Conservation (phyloP, 2,329 filamentous ascomycete species). For the Malbranchea cinnamomea region DNA sequence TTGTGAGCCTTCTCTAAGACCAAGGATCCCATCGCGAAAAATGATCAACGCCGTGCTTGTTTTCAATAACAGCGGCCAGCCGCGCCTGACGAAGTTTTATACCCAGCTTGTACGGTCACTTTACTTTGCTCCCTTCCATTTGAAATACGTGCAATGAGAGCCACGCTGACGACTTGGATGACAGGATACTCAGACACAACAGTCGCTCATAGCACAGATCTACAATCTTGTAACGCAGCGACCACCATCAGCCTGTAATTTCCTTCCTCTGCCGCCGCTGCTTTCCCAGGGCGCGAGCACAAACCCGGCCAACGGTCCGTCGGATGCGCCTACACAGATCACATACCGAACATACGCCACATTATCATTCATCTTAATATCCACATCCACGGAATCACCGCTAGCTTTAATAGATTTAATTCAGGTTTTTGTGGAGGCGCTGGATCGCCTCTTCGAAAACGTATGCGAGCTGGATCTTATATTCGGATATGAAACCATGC, state of each 20-base stretch:
- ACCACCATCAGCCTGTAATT: slow-evolving; percentile 87
- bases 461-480: slow-evolving; percentile 97
- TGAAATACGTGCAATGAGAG: background rate
- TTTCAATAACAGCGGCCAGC: slow-evolving; percentile 97
- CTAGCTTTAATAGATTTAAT: slow-evolving; percentile 92
- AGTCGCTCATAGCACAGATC: slow-evolving; percentile 92
- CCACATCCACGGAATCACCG: slow-evolving; percentile 87
- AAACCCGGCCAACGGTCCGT: slow-evolving; percentile 42
- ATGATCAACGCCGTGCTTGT: slow-evolving; percentile 99
- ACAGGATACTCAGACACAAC: slow-evolving; percentile 92
- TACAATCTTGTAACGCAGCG: slow-evolving; percentile 90
- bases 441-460: slow-evolving; percentile 93
- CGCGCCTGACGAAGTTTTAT: slow-evolving; percentile 95
- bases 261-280: slow-evolving; percentile 64
- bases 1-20: too few species aligned
- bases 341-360: slow-evolving; percentile 98
- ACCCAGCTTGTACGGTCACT: slow-evolving; percentile 61
- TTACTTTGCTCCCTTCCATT: background rate
- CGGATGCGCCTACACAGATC: slow-evolving; percentile 84
- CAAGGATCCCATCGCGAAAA: too few species aligned
- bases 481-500: slow-evolving; percentile 96
- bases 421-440: slow-evolving; percentile 91
- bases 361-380: slow-evolving; percentile 96
- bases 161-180: slow-evolving; percentile 2
- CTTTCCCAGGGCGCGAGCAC: slow-evolving; percentile 38